phyloP scores from a whole-genome alignment of 2,329 filamentous ascomycete species.

The Neonectria coccinea region DNA sequence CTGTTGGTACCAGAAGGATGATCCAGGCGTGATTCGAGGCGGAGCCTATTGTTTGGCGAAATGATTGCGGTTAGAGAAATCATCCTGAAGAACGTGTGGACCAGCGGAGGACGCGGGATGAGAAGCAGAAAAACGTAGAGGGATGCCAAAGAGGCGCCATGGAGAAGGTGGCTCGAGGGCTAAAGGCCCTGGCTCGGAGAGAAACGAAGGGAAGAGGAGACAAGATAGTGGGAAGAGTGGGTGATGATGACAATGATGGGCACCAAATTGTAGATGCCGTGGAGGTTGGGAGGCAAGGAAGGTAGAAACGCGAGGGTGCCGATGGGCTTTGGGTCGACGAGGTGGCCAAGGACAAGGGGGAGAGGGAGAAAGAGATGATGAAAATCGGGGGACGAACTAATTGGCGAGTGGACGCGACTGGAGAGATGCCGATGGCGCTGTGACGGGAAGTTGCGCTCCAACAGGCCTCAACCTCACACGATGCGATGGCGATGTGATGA shows the following conservation, averaged over 20 bases:
- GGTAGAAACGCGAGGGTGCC: conserved; percentile 44
- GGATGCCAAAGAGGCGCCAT: conserved; percentile 46
- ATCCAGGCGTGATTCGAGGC: conserved; percentile 44
- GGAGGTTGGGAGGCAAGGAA: conserved; percentile 35
- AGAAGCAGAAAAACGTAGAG: conserved; percentile 39
- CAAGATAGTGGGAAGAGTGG: conserved; percentile 20
- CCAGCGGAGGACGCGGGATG: conserved; percentile 32
- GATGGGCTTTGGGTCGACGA: conserved; percentile 38
- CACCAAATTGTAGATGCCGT: conserved; percentile 28
- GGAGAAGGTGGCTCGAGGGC: conserved; percentile 35
- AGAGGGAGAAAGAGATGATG: conserved; percentile 36
- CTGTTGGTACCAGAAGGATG: conserved; percentile 39
- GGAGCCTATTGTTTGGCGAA: conserved; percentile 62
- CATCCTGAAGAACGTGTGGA: conserved; percentile 54
- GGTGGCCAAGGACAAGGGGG: conserved; percentile 31
- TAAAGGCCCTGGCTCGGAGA: conserved; percentile 25
- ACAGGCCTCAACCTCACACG: conserved; percentile 39
- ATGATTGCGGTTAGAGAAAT: conserved; percentile 68
- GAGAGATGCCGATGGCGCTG: conserved; percentile 41
- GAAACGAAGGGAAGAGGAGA: conserved; percentile 24
- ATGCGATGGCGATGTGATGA: conserved; percentile 35
- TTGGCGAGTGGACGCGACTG: conserved; percentile 48
- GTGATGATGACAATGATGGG: conserved; percentile 27
- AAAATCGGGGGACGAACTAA: conserved; percentile 52
- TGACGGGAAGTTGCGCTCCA: conserved; percentile 39